Evolutionary conservation across 78 protist species (phyloP).

Genomic region (Isochrysis galbana): DNA sequence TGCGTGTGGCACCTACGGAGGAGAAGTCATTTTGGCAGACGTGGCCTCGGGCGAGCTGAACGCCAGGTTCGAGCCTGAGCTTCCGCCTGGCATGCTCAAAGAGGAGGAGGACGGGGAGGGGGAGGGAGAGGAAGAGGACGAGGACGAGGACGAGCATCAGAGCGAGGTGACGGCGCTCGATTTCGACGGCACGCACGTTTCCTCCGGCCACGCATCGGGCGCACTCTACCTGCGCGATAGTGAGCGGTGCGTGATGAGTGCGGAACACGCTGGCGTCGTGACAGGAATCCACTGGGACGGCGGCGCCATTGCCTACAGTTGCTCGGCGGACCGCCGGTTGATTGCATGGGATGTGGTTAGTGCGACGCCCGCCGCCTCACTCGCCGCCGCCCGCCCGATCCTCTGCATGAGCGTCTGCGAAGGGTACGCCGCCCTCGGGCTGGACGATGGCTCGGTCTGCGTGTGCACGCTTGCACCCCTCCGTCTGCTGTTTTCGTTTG

Average conservation of each 20-base stretch:
- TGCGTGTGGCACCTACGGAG: not conserved
- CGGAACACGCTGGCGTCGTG: not conserved
- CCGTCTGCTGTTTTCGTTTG: not conserved
- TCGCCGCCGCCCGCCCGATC: too few species aligned
- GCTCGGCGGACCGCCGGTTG: not conserved
- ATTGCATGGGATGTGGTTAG: not conserved
- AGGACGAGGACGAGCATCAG: not conserved
- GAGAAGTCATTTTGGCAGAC: not conserved
- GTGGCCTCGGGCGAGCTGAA: not conserved
- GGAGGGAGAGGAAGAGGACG: not conserved
- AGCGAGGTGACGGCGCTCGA: not conserved
- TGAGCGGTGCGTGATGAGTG: not conserved
- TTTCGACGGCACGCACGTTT: not conserved
- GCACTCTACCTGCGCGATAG: not conserved
- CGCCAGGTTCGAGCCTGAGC: not conserved
- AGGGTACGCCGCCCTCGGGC: not conserved
- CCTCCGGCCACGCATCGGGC: not conserved
- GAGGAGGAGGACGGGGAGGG: not conserved
- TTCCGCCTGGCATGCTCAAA: not conserved
- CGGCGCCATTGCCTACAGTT: not conserved
- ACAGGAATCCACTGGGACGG: not conserved
- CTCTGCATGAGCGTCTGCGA: not conserved
- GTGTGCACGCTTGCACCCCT: not conserved
- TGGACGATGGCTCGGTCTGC: not conserved
- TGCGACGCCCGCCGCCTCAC: not conserved